Evolutionary conservation across 331 rosid species (phyloP), one percentile per base, ranked within the genome.

Genomic region (Malus hybrid): DNA sequence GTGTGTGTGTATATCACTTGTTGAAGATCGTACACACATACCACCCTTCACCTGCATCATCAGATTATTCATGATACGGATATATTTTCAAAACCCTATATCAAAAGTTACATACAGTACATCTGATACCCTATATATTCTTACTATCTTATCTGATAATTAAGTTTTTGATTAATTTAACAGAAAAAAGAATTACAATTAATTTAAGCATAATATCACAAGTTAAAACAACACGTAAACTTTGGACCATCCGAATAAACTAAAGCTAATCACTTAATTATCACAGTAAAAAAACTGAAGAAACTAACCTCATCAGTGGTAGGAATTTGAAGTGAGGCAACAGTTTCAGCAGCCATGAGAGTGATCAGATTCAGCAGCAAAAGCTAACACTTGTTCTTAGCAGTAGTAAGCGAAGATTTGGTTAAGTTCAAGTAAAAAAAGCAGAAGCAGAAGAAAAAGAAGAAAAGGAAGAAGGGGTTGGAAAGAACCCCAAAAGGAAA

Each of bases 261-360:
- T 80, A 54, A 74, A 65, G 48, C 56, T 48, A 39, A 27, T 10
- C 7, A 48, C 22, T 63, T 15, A 54, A 15, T 6, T 16, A 13
- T 46, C 59, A 67, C 42, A 52, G 72, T 67, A 65, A 36, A 76
- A 76, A 62, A 44, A 56, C 46, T 39, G 39, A 29, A 81, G 46
- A 64, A 77, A 84, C 84, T 73, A 80, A 89, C 83, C 71, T 86
- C 83, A 75, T 86, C 80, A 77, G 77, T 52, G 74, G 83, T 60
- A 78, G 88, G 76, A 84, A 87, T 32, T 52, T 83, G 90, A 85
- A 82, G 80, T 57, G 88, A 73, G 42, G 75, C 83, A 80, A 65
- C 77, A 84, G 85, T 57, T 68, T 86, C 85, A 76, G 91, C 68
- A 80, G 93, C 96, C 98, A 91, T 94, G 81, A 84, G 80, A 79